Base-by-base conservation (phyloP, 257 asterid genomes). In the Forsythia suspensa region DNA sequence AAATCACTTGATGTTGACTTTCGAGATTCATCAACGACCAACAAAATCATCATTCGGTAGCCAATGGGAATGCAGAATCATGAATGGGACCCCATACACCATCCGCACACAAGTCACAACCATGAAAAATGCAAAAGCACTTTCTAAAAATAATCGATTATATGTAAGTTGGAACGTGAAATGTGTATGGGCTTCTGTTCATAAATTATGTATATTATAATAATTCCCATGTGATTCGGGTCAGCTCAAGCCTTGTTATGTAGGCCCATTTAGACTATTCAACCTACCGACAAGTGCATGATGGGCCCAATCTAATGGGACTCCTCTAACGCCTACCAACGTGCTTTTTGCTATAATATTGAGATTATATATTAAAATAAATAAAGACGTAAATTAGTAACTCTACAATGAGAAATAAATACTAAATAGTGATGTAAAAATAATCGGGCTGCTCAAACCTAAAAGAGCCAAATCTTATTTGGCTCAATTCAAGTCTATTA, bases 151-250 rank as follows among this genome's bases (percentile, higher is more conserved):
- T 43, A 24, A 76, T 76, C 65, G 8, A 76, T 76, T 16, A 55
- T 9, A 37, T 24, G 66, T 24, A 42, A 76, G 74, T 21, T 8
- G 70, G 76, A 42, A 40, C 43, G 74, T 72, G 52, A 73, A 79
- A 65, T 52, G 78, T 75, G 52, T 46, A 75, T 72, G 78, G 77
- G 69, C 74, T 73, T 13, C 36, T 4, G 57, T 11, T 65, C 40
- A 24, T 55, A 24, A 57, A 39, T 77, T 5, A 36, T n/a, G 15
- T 2, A 24, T 18, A 41, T 20, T 75, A 75, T 80, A 80, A 75
- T 68, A n/a, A n/a, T 74, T 41, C 80, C 65, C 83, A 80, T 52
- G 55, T 80, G 76, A 44, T 52, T 68, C 38, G 76, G 76, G 69
- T 68, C 76, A 70, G 79, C 79, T 51, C 59, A 13, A 20, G 76